phyloP scores from a whole-genome alignment of 73 alveolate species.

The Stentor coeruleus region DNA sequence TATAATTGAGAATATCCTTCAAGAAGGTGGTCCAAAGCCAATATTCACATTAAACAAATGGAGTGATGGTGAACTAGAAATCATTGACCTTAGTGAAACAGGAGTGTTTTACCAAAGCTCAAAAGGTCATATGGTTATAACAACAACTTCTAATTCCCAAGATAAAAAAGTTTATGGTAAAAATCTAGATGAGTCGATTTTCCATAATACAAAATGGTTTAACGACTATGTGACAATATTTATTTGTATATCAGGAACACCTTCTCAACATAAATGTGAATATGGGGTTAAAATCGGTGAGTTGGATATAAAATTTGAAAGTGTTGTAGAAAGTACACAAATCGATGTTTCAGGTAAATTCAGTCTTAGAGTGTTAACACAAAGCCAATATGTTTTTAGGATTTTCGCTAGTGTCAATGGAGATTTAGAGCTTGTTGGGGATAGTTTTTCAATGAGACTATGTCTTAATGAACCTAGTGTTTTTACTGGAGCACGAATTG shows the following conservation, averaged over 20 bases:
- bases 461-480: background rate
- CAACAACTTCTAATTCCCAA: background rate
- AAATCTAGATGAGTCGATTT: background rate
- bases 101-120: background rate
- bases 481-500: background rate
- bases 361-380: background rate
- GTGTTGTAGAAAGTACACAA: background rate
- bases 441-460: background rate
- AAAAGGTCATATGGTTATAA: background rate
- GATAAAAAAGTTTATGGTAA: background rate
- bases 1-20: background rate
- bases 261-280: background rate
- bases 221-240: background rate
- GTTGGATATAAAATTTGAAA: background rate
- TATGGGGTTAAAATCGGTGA: constrained; percentile 11
- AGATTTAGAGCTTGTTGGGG: background rate
- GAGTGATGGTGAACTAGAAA: background rate
- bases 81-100: background rate
- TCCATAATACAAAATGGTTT: background rate
- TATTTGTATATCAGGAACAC: background rate
- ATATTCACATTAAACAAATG: background rate
- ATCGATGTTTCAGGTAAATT: background rate
- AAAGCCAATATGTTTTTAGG: background rate
- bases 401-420: constrained; percentile 14
- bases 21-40: background rate